Evolutionary conservation across 345 rosid genomes (phyloP).

Genomic region (Trapa incisa): DNA sequence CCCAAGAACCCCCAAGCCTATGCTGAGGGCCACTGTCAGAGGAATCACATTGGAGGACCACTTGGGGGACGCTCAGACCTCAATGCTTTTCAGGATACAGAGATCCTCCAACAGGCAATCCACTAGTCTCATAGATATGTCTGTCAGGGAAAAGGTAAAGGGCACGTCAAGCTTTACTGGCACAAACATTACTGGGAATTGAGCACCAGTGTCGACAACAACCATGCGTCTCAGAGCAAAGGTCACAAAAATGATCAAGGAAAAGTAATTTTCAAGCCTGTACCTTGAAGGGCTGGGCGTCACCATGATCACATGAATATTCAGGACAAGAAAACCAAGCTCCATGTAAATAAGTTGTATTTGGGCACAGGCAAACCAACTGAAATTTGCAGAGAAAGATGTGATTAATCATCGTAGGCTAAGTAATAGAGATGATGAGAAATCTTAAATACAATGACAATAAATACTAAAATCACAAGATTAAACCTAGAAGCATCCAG

Average conservation of each 20-base stretch:
- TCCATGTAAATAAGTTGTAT: background rate
- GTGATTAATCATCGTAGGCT: background rate
- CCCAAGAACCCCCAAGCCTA: background rate
- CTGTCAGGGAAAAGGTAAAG: background rate
- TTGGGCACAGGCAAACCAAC: constrained; percentile 7
- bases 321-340: constrained; percentile 4
- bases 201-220: background rate
- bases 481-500: constrained; percentile 5
- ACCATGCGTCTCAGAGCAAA: background rate
- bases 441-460: background rate
- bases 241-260: background rate
- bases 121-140: background rate
- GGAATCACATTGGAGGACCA: background rate
- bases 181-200: background rate
- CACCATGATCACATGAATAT: background rate
- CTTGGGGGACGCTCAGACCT: background rate
- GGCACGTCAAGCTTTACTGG: background rate
- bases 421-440: background rate
- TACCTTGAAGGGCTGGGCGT: constrained; percentile 14
- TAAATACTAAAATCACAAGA: background rate
- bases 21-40: background rate
- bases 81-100: background rate
- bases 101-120: background rate
- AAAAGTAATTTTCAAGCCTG: background rate
- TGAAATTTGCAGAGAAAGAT: constrained; percentile 2